Evolutionary conservation across 2,329 filamentous ascomycete genomes (phyloP), one percentile per base, ranked within the genome.

Genomic region (Botrytis deweyae): DNA sequence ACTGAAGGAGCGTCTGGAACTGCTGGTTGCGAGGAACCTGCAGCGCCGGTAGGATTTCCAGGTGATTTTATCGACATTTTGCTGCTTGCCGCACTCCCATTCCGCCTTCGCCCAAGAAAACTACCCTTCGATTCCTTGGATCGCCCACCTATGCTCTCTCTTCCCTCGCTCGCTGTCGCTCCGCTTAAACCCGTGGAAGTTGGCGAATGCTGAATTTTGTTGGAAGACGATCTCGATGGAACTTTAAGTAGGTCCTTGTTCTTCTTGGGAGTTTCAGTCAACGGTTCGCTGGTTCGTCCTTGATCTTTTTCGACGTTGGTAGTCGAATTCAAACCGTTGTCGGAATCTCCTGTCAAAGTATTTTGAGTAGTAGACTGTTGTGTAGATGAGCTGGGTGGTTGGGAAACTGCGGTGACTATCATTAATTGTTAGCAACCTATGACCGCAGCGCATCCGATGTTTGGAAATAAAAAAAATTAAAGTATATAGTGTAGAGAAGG

Each of bases 61-160:
- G 78, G 77, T 73, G 80, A 85, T 86, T 78, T 84, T 84, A 79
- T 85, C 86, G 76, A 87, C 88, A 80, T 87, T 86, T 83, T 89
- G 76, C 80, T 90, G 83, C 90, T 93, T 78, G 88, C 89, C 75
- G 88, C 87, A 83, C 90, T 93, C 78, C 89, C 89, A 83, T 92
- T 92, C 79, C 89, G 86, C 79, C 88, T 87, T 77, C 87, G 85
- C 76, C 87, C 89, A 72, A 89, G 83, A 78, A 91, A 89, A 83
- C 90, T 92, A 77, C 86, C 84, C 83, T 87, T 90, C 75, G 89
- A 91, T 78, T 88, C 89, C 82, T 89, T 91, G 67, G 91, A 92
- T 77, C 87, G 86, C 74, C 87, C 87, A 77, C 88, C 87, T 78
- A 90, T 88, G 80, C 88, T 91, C 79, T 89, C 89, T 81, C 87